Evolutionary conservation across 176 grass and related monocot genomes (phyloP).

Genomic region (Hyparrhenia diplandra): DNA sequence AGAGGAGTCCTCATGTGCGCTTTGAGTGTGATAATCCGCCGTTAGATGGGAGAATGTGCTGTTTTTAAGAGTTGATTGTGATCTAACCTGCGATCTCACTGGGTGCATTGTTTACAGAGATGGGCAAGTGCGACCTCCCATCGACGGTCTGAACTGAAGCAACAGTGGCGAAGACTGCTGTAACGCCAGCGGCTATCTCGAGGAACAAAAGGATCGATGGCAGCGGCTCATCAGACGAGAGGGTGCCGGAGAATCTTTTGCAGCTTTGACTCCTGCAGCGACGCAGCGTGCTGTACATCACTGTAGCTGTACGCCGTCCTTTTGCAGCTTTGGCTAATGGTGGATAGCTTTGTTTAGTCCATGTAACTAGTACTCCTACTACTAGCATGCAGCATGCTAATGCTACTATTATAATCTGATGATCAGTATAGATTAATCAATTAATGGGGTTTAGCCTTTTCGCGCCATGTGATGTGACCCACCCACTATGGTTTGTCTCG

Average conservation of each 20-base stretch:
- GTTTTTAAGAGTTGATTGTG: background rate
- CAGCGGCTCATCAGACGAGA: background rate
- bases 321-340: conserved; percentile 34
- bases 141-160: conserved; percentile 39
- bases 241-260: conserved; percentile 33
- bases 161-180: background rate
- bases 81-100: background rate
- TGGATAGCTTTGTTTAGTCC: conserved; percentile 29
- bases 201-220: background rate
- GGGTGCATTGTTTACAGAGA: conserved; percentile 35
- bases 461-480: conserved; percentile 9
- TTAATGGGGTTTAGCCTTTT: conserved; percentile 7
- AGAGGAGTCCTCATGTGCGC: background rate
- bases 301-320: background rate
- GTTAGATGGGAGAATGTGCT: background rate
- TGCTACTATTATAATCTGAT: conserved; percentile 10
- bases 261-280: conserved; percentile 2
- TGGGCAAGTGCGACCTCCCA: conserved; percentile 64
- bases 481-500: background rate
- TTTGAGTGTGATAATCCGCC: background rate
- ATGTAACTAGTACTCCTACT: conserved; percentile 20
- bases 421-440: conserved; percentile 6
- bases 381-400: too few relatives aligned
- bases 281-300: background rate
- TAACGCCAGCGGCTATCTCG: background rate